Conservation (phyloP, 2,329 filamentous ascomycete species). For the Diaporthe ampelina region DNA sequence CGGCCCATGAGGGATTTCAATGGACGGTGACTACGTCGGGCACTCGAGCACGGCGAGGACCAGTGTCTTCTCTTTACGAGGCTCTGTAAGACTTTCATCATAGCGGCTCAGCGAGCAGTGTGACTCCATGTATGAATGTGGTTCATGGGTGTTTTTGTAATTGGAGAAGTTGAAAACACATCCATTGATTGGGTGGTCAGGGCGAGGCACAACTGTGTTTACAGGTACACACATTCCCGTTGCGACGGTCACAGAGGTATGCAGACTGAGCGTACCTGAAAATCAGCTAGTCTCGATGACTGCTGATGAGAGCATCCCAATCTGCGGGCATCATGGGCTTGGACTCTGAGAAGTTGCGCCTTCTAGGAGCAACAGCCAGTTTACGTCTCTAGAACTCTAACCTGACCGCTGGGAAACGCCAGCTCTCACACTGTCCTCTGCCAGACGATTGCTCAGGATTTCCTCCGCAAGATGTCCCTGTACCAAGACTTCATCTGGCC, state of each 20-base stretch:
- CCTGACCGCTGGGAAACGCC: neutral
- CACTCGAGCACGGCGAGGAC: neutral
- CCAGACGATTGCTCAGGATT: neutral
- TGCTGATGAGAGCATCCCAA: neutral
- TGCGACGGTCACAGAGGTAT: too few relatives aligned
- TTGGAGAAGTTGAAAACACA: too few relatives aligned
- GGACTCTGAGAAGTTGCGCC: neutral
- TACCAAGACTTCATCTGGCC: conserved; percentile 23
- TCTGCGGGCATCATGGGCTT: neutral
- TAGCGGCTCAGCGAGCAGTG: neutral
- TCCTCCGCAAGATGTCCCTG: neutral
- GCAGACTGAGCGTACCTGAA: too few relatives aligned
- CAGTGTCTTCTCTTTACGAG: too few relatives aligned
- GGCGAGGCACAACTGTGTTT: too few relatives aligned
- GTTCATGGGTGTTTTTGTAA: too few relatives aligned
- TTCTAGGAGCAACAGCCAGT: neutral
- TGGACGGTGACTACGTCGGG: neutral
- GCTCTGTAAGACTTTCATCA: neutral
- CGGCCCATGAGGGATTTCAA: neutral
- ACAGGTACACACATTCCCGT: too few relatives aligned
- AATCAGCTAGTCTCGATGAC: too few relatives aligned
- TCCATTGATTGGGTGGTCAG: too few relatives aligned
- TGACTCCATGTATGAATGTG: neutral
- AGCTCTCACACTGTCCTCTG: neutral
- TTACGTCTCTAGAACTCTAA: neutral